A percentile compares a stretch with the other conserved stretches of the same genome.
Conservation (phyloP, 306 rosid species). For the Oxytropis ochrocephala region DNA sequence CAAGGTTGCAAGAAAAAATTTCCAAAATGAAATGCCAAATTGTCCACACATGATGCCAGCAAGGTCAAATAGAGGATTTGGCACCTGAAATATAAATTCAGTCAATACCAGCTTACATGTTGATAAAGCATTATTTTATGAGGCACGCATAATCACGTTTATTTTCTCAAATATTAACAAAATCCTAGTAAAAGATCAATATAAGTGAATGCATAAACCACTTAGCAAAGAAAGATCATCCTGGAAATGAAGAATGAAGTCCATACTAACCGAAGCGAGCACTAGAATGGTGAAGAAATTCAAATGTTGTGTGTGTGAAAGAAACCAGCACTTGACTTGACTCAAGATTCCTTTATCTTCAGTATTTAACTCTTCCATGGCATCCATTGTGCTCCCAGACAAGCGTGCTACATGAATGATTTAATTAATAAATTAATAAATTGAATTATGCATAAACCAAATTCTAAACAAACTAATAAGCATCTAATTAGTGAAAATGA, state of each 20-base stretch:
- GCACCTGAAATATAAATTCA: conserved; percentile 56
- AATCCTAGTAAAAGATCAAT: not conserved
- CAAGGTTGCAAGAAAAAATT: conserved; percentile 79
- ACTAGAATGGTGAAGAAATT: conserved; percentile 73
- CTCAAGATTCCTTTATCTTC: conserved; percentile 60
- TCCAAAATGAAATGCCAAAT: conserved; percentile 88
- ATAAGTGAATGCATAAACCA: not conserved
- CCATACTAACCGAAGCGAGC: conserved; percentile 95
- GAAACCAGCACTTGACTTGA: conserved; percentile 63
- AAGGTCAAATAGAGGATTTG: conserved; percentile 96
- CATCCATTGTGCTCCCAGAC: conserved; percentile 61
- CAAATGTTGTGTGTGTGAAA: conserved; percentile 76
- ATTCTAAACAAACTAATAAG: not conserved
- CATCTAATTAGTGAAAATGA: not conserved
- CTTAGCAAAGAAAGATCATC: not conserved
- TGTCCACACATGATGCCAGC: conserved; percentile 99
- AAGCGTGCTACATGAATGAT: conserved; percentile 50
- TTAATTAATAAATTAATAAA: conserved; percentile 7
- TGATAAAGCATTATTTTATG: not conserved
- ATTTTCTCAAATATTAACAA: not conserved
- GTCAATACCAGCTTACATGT: conserved; percentile 7
- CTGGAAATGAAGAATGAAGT: conserved; percentile 18
- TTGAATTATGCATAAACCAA: conserved; percentile 20
- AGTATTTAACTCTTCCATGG: conserved; percentile 62
- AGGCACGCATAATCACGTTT: not conserved